Evolutionary conservation across 2,329 filamentous ascomycete species (phyloP).

Genomic region (Ascochyta viciae-villosae): DNA sequence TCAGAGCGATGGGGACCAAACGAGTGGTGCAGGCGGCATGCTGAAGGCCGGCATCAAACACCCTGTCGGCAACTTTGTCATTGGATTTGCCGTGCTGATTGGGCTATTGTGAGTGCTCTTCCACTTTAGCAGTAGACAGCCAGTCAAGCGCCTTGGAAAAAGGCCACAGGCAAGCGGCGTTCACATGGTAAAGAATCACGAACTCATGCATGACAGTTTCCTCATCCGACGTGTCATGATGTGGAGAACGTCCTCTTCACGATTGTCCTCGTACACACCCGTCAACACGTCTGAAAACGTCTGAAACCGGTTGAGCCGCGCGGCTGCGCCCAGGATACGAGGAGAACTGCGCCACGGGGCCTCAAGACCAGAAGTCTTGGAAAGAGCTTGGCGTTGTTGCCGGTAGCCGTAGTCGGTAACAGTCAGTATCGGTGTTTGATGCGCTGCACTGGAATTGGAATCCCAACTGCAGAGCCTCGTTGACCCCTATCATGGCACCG

Average conservation of each 20-base stretch:
- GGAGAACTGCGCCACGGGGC: not conserved
- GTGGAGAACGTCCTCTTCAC: slow-evolving; percentile 28
- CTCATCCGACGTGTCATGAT: slow-evolving; percentile 27
- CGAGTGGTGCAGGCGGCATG: slow-evolving; percentile 25
- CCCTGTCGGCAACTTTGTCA: slow-evolving; percentile 31
- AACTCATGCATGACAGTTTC: slow-evolving; percentile 33
- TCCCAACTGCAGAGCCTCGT: no score
- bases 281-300: slow-evolving; percentile 28
- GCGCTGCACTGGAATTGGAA: no score
- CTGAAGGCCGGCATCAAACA: slow-evolving; percentile 32
- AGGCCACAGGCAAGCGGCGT: no score
- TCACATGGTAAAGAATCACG: slow-evolving; percentile 4
- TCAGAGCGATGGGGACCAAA: slow-evolving; percentile 15
- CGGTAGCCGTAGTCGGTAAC: slow-evolving; percentile 1
- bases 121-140: slow-evolving; percentile 4
- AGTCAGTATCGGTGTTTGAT: no score
- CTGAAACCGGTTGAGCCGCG: slow-evolving; percentile 23
- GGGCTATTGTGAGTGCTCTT: slow-evolving; percentile 32
- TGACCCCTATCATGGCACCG: no score
- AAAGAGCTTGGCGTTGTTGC: slow-evolving; percentile 7
- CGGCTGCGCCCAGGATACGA: not conserved
- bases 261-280: slow-evolving; percentile 23
- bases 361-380: not conserved
- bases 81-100: slow-evolving; percentile 24
- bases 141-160: slow-evolving; percentile 18